Evolutionary conservation across 805 yeast species (phyloP).

Genomic region (Wickerhamia fluorescens): DNA sequence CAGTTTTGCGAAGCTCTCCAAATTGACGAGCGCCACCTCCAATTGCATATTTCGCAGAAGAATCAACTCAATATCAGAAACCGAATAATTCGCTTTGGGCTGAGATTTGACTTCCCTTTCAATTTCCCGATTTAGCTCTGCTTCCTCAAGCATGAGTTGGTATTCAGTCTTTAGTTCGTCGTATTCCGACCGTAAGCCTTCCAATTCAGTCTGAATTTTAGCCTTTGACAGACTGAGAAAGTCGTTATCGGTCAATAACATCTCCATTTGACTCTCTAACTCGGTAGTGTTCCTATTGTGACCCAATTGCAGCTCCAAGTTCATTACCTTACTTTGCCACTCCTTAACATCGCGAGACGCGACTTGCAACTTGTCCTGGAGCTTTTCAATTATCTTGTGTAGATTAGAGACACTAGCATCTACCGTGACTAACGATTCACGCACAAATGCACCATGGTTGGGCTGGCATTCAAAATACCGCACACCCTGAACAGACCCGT

Average conservation of each 20-base stretch:
- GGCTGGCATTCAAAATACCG: conserved; percentile 35
- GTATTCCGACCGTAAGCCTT: conserved; percentile 20
- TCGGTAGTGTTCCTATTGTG: conserved; percentile 2
- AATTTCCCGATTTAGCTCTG: conserved; percentile 30
- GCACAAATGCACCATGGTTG: conserved; percentile 43
- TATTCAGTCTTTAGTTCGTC: conserved; percentile 23
- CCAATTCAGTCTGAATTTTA: conserved; percentile 18
- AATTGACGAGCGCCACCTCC: conserved; percentile 34
- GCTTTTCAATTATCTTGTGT: conserved; percentile 26
- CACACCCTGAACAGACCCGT: conserved; percentile 41
- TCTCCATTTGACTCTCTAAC: conserved; percentile 22
- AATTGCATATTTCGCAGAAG: conserved; percentile 29
- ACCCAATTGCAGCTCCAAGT: conserved; percentile 9
- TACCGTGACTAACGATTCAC: conserved; percentile 19
- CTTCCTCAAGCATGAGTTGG: conserved; percentile 27
- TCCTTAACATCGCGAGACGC: conserved; percentile 19
- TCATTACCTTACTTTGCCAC: conserved; percentile 12
- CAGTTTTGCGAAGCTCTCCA: conserved; percentile 19
- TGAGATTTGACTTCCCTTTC: conserved; percentile 22
- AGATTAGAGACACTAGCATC: conserved; percentile 6
- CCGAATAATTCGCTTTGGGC: conserved; percentile 7
- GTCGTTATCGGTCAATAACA: conserved; percentile 38
- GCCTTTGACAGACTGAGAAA: conserved; percentile 28
- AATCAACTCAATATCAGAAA: conserved; percentile 15
- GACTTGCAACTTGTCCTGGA: conserved; percentile 40